Evolutionary conservation across 768 basidiomycete genomes (phyloP).

Genomic region (Boletus bicolor): DNA sequence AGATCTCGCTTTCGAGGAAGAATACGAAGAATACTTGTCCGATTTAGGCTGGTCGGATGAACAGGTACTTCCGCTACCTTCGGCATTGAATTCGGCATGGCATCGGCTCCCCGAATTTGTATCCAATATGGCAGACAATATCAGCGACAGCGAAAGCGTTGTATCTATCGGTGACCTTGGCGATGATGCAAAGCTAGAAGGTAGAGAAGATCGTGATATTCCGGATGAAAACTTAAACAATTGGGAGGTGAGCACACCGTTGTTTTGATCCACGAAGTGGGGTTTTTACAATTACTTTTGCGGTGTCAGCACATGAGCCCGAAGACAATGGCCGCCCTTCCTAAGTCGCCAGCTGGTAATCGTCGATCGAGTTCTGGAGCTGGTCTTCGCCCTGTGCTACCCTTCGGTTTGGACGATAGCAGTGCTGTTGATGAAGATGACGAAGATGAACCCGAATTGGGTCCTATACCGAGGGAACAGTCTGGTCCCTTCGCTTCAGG

Average conservation of each 20-base stretch:
- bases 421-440: slow-evolving; percentile 71
- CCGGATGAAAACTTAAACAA: slow-evolving; percentile 85
- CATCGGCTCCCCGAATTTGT: slow-evolving; percentile 76
- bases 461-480: slow-evolving; percentile 73
- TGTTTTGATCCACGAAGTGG: neutral
- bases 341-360: slow-evolving; percentile 82
- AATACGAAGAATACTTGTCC: slow-evolving; percentile 95
- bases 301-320: slow-evolving; percentile 84
- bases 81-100: slow-evolving; percentile 62
- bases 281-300: neutral
- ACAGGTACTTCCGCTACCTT: slow-evolving; percentile 38
- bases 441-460: slow-evolving; percentile 69
- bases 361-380: slow-evolving; percentile 82
- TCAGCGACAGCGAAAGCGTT: slow-evolving; percentile 94
- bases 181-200: slow-evolving; percentile 69
- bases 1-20: slow-evolving; percentile 92
- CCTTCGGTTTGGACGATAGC: slow-evolving; percentile 73
- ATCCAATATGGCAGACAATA: slow-evolving; percentile 77
- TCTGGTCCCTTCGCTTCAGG: slow-evolving; percentile 73
- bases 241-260: slow-evolving; percentile 75
- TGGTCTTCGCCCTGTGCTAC: slow-evolving; percentile 77
- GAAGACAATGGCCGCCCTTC: slow-evolving; percentile 88
- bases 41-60: slow-evolving; percentile 76
- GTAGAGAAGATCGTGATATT: slow-evolving; percentile 58
- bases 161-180: slow-evolving; percentile 86